A percentile compares a stretch with the other conserved stretches of the same genome.
Conservation (phyloP, 306 rosid genomes). For the Inga leiocalycina region DNA sequence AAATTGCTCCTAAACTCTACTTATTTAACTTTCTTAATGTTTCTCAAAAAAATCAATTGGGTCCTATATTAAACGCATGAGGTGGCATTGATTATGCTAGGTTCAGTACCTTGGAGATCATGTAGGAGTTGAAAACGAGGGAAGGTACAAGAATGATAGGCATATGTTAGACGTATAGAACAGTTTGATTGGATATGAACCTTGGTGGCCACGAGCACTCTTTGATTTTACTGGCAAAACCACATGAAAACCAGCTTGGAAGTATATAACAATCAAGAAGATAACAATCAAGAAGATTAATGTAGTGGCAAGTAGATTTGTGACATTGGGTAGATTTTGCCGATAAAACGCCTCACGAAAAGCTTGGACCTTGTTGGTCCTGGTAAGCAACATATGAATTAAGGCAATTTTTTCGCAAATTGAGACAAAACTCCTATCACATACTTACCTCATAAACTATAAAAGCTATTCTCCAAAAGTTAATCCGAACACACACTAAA, state of each 20-base stretch:
- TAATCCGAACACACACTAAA: too few species aligned
- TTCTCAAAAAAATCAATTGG: too few species aligned
- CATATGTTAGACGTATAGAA: conserved; percentile 72
- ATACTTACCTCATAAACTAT: too few species aligned
- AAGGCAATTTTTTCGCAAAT: too few species aligned
- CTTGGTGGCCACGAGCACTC: conserved; percentile 60
- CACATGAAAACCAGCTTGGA: conserved; percentile 66
- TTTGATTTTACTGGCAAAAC: conserved; percentile 62
- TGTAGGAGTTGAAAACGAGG: conserved; percentile 54
- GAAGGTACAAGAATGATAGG: conserved; percentile 68
- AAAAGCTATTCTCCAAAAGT: too few species aligned
- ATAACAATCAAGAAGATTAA: conserved; percentile 60
- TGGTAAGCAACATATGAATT: conserved; percentile 53
- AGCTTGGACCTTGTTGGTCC: conserved; percentile 58
- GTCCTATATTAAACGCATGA: too few species aligned
- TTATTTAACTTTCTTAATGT: too few species aligned
- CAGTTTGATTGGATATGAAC: conserved; percentile 61
- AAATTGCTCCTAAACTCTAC: too few species aligned
- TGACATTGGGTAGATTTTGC: conserved; percentile 62
- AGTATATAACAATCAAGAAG: conserved; percentile 58
- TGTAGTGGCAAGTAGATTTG: conserved; percentile 61
- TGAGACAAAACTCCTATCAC: too few species aligned
- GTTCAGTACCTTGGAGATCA: conserved; percentile 51
- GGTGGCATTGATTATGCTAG: too few species aligned
- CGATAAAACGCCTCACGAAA: conserved; percentile 63